Evolutionary conservation across 305 asterid species (phyloP).

Genomic region (Solanum hybrid): DNA sequence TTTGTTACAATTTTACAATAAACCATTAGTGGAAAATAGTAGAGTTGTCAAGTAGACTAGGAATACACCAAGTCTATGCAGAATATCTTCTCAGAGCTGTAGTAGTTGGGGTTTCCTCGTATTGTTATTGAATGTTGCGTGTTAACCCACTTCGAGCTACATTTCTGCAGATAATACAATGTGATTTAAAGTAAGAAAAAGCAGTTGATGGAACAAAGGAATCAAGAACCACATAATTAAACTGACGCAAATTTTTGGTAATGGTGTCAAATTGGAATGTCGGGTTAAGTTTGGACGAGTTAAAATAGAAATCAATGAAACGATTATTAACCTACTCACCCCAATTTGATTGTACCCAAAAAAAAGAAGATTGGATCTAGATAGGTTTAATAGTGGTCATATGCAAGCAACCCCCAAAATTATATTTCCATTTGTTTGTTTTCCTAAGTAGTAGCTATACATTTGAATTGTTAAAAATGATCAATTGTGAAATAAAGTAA

Average conservation of each 20-base stretch:
- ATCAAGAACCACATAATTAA: neutral
- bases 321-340: neutral
- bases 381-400: neutral
- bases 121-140: conserved; percentile 68
- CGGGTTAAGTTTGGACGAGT: neutral
- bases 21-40: conserved; percentile 34
- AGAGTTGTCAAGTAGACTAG: conserved; percentile 20
- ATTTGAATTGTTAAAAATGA: neutral
- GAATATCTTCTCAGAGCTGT: conserved; percentile 26
- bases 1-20: conserved; percentile 60
- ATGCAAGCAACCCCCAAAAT: neutral
- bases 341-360: neutral
- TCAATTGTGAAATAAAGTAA: neutral
- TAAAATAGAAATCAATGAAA: neutral
- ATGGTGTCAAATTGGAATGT: neutral
- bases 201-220: neutral
- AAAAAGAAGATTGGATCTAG: neutral
- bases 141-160: conserved; percentile 61
- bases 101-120: conserved; percentile 12
- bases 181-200: neutral
- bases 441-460: neutral
- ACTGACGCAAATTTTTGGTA: neutral
- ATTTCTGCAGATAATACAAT: conserved; percentile 40
- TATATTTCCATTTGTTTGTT: neutral
- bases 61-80: conserved; percentile 27